Base-by-base conservation (phyloP, 2,329 filamentous ascomycete species). In the Clonostachys solani region DNA sequence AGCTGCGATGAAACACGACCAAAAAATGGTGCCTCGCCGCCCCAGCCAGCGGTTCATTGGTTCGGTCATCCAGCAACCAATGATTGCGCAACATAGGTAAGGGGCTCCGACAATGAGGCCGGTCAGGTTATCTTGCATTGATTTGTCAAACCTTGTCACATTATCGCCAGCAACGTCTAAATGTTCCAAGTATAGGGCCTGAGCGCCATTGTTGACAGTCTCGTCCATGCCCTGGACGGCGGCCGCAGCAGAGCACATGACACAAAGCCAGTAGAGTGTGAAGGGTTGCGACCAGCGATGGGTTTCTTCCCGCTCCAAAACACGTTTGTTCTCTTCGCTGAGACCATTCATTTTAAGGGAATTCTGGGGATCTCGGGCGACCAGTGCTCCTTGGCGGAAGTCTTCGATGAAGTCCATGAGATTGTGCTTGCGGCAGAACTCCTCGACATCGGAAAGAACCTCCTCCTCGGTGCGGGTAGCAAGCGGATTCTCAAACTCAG, bases 221-320 rank as follows among this genome's bases (percentile, higher is more conserved):
- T 84, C 78, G 56, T 85, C 80, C 77, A 84, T 83, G 53, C 83
- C 83, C 54, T 85, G 82, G 1, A 86, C 82, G 12, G 81, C 80
- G 18, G 83, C 83, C 12, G 61, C 64, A 0, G 61, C 61, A 0
- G 63, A 61, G 18, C 63, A 66, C 0, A 66, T 55, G 2, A 58
- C 58, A 45, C 64, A 67, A 2, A 68, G 58, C 19, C 65, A 65
- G 54, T 67, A 67, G 6, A 67, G 55, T 29, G 53, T 54, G 29
- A 58, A 62, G 0, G 64, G 63, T 12, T 65, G 59, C 2, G 55
- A 53, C 64, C 64, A 67, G 12, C 58, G 54, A 17, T 62, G 54
- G 1, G 54, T 56, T 10, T 54, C 52, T 35, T 67, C 64, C 5
- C 54, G 55, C 5, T 61, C 46, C 5, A 67, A 47, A 0, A 60